Conservation (phyloP, 2,329 filamentous ascomycete genomes). For the Monosporascus sp. region DNA sequence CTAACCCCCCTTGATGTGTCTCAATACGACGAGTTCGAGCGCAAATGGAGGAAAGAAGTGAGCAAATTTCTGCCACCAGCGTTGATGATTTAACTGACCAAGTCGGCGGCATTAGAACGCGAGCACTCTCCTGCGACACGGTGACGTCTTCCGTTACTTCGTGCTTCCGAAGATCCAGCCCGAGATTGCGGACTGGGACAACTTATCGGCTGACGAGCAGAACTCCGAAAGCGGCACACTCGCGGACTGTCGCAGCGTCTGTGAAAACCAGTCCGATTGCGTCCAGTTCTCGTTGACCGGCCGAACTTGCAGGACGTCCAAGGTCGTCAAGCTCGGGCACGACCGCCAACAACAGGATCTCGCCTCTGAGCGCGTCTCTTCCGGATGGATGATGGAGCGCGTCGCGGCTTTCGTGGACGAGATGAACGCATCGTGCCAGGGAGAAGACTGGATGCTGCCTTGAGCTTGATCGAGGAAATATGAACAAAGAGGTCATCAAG, state of each 20-base stretch:
- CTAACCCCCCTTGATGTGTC: conserved; percentile 35
- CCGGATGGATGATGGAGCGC: conserved; percentile 27
- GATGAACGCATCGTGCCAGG: conserved; percentile 18
- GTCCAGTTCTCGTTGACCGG: conserved; percentile 25
- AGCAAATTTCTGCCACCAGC: conserved; percentile 9
- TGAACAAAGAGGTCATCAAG: no score
- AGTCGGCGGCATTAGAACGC: conserved; percentile 12
- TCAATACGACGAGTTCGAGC: conserved; percentile 39
- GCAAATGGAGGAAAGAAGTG: conserved; percentile 25
- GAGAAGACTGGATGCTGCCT: conserved; percentile 19
- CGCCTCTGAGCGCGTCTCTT: conserved; percentile 13
- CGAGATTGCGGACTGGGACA: conserved; percentile 24
- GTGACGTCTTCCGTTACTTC: conserved; percentile 24
- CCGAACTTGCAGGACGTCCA: conserved; percentile 21
- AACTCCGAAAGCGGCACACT: conserved; percentile 13
- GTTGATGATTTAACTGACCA: neutral
- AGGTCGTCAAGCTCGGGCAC: conserved; percentile 19
- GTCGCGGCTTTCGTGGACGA: conserved; percentile 19
- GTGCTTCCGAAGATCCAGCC: conserved; percentile 18
- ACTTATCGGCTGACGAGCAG: conserved; percentile 20
- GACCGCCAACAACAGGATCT: conserved; percentile 1
- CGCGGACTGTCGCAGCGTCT: conserved; percentile 19
- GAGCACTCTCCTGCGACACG: conserved; percentile 19
- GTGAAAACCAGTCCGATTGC: conserved; percentile 19
- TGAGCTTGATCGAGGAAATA: neutral